Evolutionary conservation across 257 asterid species (phyloP), one percentile per base, ranked within the genome.

Genomic region (Solanum paucissectum): DNA sequence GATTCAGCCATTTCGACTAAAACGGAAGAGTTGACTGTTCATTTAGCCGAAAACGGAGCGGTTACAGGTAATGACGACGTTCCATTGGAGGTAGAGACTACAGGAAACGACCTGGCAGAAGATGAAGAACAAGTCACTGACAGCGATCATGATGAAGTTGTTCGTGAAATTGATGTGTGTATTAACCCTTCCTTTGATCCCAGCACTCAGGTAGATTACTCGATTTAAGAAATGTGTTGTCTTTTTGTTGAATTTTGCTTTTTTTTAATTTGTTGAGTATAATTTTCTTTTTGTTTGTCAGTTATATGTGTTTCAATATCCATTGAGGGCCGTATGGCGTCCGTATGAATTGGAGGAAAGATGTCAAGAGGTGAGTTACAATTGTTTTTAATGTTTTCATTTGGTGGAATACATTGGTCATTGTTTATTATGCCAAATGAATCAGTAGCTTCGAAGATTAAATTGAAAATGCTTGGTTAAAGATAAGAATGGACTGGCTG

Each of bases 341-440:
- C 98, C 99, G 0, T 97, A 97, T 89, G 99, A 92, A 40, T 83
- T 95, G 91, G 96, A 94, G 3, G 98, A 93, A 6, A 90, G 93
- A 86, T 94, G 98, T 82, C 76, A 93, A 71, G 96, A 92, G 96
- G 99, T 95, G 87, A 60, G 91, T 86, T 7, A 55, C 25, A 21
- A 76, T 69, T 52, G 58, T 58, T 25, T 25, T 77, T 25, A 8
- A 14, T 77, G 40, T 81, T 81, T 73, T 73, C 29, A 5, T 36
- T 21, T 73, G 74, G 74, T 68, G 82, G 46, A 73, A 36, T 40
- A 36, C 20, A 36, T 73, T 73, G 49, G 49, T 71, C 42, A 71
- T 71, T 33, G n/a, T 20, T 71, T 25, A 9, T 25, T 42, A 42
- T 27, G 37, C n/a, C 7, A 77, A 25, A 77, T n/a, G 49, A 40